Percentiles rank a stretch among this genome's conserved stretches.
These are phyloP conservation scores for Camellia sinensis DNA, from an alignment of 148 eudicot genomes.

Conservation along the genomic window DNA sequence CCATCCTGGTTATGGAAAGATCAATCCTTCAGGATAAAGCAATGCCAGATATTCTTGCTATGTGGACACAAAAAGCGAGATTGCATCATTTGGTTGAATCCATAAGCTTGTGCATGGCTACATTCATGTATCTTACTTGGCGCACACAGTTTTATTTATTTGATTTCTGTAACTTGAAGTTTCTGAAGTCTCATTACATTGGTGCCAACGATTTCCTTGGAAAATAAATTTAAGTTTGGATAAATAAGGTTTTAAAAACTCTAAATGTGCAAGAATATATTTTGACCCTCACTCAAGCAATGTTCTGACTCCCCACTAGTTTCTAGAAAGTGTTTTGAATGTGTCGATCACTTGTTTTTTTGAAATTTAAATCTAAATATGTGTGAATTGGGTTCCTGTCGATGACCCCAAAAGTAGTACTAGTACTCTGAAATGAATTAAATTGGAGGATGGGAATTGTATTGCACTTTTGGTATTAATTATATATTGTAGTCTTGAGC, in stretches of 20 bases:
- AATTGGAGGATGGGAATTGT: too few species aligned
- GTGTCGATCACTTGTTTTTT: not conserved
- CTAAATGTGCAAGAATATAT: not conserved
- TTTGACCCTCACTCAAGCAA: not conserved
- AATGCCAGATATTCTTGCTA: not conserved
- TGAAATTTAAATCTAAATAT: not conserved
- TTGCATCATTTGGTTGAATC: not conserved
- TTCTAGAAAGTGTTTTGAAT: not conserved
- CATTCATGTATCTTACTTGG: not conserved
- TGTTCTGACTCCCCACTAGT: too few species aligned
- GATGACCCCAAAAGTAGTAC: not conserved
- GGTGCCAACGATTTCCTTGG: not conserved
- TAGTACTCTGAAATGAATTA: too few species aligned
- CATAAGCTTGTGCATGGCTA: not conserved
- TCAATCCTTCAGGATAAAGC: not conserved
- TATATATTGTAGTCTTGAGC: not conserved
- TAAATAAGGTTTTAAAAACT: too few species aligned
- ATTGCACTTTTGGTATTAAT: not conserved
- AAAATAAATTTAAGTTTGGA: not conserved
- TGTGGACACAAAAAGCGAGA: not conserved
- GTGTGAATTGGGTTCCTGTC: not conserved
- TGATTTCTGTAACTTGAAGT: not conserved
- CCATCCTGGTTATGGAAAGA: not conserved
- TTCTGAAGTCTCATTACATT: not conserved
- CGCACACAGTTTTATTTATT: not conserved